Evolutionary conservation across 2,329 filamentous ascomycete genomes (phyloP).

Genomic region (Claviceps paspali): DNA sequence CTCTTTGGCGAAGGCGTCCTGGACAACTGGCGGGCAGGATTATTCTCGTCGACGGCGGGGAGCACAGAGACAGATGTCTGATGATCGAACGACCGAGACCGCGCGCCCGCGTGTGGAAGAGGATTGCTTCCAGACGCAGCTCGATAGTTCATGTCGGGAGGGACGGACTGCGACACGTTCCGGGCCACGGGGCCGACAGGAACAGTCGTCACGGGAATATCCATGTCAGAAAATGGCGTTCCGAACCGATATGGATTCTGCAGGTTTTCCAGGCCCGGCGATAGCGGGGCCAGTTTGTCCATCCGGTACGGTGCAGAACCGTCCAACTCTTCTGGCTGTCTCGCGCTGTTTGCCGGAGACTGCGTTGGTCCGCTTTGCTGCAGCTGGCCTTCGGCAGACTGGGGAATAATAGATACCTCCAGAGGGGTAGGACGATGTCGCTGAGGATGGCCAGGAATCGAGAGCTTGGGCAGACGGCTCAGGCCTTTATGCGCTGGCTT

Average conservation of each 20-base stretch:
- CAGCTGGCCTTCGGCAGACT: slow-evolving; percentile 11
- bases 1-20: slow-evolving; percentile 17
- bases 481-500: slow-evolving; percentile 38
- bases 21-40: slow-evolving; percentile 24
- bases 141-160: slow-evolving; percentile 80
- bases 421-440: slow-evolving; percentile 13
- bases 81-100: slow-evolving; percentile 41
- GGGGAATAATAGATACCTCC: slow-evolving; percentile 15
- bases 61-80: slow-evolving; percentile 55
- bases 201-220: slow-evolving; percentile 66
- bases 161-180: slow-evolving; percentile 76
- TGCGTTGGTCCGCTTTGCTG: slow-evolving; percentile 13
- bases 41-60: slow-evolving; percentile 54
- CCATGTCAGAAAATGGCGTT: slow-evolving; percentile 85
- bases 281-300: slow-evolving; percentile 33
- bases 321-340: slow-evolving; percentile 9
- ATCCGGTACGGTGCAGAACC: slow-evolving; percentile 35
- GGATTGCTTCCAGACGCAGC: slow-evolving; percentile 18
- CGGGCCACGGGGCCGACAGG: slow-evolving; percentile 58
- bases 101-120: slow-evolving; percentile 26
- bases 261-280: slow-evolving; percentile 42
- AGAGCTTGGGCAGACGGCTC: slow-evolving; percentile 44
- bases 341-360: slow-evolving; percentile 9
- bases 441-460: slow-evolving; percentile 33
- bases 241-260: slow-evolving; percentile 54